Evolutionary conservation across 306 rosid species (phyloP).

Genomic region (Rosa multiflora): DNA sequence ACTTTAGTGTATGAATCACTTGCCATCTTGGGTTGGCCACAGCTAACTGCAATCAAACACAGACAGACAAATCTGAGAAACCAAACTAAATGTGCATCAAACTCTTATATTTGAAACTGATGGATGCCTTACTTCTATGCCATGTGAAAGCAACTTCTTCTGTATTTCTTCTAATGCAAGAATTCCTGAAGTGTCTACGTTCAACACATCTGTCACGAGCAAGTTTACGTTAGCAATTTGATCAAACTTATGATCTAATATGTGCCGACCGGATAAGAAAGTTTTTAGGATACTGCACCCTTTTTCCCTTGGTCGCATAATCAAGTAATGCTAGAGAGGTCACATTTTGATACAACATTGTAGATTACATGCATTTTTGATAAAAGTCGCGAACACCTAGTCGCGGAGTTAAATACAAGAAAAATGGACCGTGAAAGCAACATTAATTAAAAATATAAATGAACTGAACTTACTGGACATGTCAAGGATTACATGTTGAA

Average conservation of each 20-base stretch:
- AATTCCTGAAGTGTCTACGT: constrained; percentile 82
- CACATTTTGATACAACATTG: background rate
- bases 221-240: background rate
- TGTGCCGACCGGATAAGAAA: background rate
- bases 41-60: constrained; percentile 53
- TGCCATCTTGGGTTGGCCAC: constrained; percentile 77
- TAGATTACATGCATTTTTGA: background rate
- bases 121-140: constrained; percentile 44
- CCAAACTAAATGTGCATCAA: background rate
- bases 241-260: background rate
- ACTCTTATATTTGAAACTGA: background rate
- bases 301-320: background rate
- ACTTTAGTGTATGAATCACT: constrained; percentile 77
- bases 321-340: background rate
- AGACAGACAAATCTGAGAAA: background rate
- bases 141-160: constrained; percentile 48
- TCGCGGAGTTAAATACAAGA: background rate
- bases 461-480: constrained; percentile 63
- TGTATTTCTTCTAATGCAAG: constrained; percentile 69
- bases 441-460: background rate
- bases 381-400: background rate
- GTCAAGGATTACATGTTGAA: constrained; percentile 61
- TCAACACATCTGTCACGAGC: constrained; percentile 51
- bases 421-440: background rate
- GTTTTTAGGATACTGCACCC: background rate